A percentile compares a stretch with the other conserved stretches of the same genome.
phyloP scores from a whole-genome alignment of 345 rosid genomes.

The Dipteronia sinensis region DNA sequence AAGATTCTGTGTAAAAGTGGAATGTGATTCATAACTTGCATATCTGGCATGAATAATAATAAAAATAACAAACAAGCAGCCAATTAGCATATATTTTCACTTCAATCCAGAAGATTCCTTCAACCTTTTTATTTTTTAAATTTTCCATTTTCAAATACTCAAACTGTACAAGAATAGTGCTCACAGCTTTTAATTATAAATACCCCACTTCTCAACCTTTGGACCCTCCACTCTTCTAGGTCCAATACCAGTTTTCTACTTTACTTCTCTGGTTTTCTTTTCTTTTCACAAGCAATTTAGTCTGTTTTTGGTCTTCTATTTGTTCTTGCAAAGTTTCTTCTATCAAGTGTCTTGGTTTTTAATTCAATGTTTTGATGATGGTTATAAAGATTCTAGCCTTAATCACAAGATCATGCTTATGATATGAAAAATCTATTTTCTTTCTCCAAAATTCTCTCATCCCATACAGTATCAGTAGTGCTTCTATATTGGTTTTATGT shows the following conservation, averaged over 20 bases:
- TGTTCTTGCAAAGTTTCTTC: background rate
- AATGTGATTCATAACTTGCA: background rate
- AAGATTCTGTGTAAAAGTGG: background rate
- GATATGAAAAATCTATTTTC: conserved; percentile 49
- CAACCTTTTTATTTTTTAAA: no score
- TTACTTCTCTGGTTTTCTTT: background rate
- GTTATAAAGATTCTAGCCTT: background rate
- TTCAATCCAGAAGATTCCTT: background rate
- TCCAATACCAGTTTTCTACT: background rate
- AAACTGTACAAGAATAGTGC: no score
- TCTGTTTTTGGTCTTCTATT: background rate
- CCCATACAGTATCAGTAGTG: conserved; percentile 60
- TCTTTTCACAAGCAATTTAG: no score
- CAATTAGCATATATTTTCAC: conserved; percentile 6
- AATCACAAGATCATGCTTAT: conserved; percentile 4
- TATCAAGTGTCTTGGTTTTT: background rate
- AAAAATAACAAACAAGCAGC: background rate
- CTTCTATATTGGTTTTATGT: conserved; percentile 67
- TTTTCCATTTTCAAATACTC: no score
- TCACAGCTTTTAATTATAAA: background rate
- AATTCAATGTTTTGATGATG: background rate
- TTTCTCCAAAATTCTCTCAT: conserved; percentile 34
- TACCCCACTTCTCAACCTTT: background rate
- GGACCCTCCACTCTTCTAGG: background rate
- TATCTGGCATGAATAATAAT: background rate